Evolutionary conservation across 768 basidiomycete genomes (phyloP).

Genomic region (Lentinula guzmanii): DNA sequence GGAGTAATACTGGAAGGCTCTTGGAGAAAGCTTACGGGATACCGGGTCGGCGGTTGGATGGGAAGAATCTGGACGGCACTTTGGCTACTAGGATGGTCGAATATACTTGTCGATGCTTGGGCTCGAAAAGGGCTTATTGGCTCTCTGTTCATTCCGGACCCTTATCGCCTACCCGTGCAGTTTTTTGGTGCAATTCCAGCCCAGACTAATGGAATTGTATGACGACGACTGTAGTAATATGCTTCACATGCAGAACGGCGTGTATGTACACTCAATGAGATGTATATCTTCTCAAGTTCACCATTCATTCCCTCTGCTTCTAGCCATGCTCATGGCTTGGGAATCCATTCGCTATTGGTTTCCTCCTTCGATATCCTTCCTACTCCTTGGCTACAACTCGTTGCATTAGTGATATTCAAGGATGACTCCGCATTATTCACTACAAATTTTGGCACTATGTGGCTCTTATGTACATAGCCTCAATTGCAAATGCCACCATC

Average conservation of each 20-base stretch:
- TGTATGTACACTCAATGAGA: not conserved
- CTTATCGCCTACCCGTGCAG: not conserved
- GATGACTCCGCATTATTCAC: too few relatives aligned
- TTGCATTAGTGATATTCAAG: too few relatives aligned
- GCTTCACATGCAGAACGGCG: not conserved
- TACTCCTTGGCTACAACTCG: too few relatives aligned
- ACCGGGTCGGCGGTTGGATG: conserved; percentile 35
- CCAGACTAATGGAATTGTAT: not conserved
- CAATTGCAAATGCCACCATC: too few relatives aligned
- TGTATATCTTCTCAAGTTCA: too few relatives aligned
- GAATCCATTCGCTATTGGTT: too few relatives aligned
- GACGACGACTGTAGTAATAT: not conserved
- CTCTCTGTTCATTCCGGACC: conserved; percentile 13
- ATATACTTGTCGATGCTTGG: conserved; percentile 46
- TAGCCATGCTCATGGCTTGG: too few relatives aligned
- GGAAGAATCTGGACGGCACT: conserved; percentile 47
- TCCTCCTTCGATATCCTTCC: too few relatives aligned
- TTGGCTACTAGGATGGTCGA: conserved; percentile 45
- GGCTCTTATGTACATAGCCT: too few relatives aligned
- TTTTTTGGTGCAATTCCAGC: not conserved
- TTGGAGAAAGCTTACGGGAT: conserved; percentile 40
- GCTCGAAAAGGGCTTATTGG: conserved; percentile 33
- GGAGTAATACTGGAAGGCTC: conserved; percentile 43
- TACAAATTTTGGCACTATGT: too few relatives aligned
- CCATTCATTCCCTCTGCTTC: too few relatives aligned